phyloP scores from a whole-genome alignment of 768 basidiomycete species.

The Pleurotus salmoneostramineus region DNA sequence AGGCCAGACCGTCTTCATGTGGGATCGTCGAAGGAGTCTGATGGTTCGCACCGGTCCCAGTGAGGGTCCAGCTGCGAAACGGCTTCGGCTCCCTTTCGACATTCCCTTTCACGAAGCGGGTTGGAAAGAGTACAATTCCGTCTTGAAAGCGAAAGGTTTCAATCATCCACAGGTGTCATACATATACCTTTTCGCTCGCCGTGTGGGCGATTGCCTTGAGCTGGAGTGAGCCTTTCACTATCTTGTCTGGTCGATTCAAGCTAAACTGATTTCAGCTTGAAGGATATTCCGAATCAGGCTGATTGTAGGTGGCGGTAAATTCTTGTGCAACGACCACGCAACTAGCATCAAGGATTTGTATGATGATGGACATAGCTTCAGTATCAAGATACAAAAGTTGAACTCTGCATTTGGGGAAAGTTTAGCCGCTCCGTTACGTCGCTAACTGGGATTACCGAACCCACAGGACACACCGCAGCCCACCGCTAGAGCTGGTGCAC shows the following conservation, averaged over 20 bases:
- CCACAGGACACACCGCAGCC: not conserved
- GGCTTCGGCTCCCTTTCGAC: conserved; percentile 3
- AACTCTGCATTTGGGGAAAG: too few species aligned
- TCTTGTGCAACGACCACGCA: not conserved
- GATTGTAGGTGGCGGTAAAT: conserved; percentile 9
- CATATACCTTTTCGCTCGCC: conserved; percentile 11
- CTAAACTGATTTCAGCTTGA: conserved; percentile 7
- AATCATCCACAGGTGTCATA: conserved; percentile 9
- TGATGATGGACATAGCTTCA: not conserved
- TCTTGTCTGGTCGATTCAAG: not conserved
- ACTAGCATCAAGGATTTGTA: not conserved
- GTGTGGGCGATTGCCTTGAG: conserved; percentile 18
- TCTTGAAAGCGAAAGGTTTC: conserved; percentile 9
- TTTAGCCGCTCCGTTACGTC: too few species aligned
- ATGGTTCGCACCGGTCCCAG: conserved; percentile 12
- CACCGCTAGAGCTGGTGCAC: not conserved
- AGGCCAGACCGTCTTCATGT: conserved; percentile 10
- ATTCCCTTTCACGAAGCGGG: conserved; percentile 16
- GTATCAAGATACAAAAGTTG: too few species aligned
- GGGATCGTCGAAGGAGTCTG: conserved; percentile 13
- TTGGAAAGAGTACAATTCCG: conserved; percentile 9
- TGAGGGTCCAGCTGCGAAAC: conserved; percentile 9
- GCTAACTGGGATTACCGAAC: too few species aligned
- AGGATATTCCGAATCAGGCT: conserved; percentile 15
- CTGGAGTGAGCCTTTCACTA: conserved; percentile 12